Evolutionary conservation across 2,329 filamentous ascomycete genomes (phyloP).

Genomic region (Colletotrichum theobromicola): DNA sequence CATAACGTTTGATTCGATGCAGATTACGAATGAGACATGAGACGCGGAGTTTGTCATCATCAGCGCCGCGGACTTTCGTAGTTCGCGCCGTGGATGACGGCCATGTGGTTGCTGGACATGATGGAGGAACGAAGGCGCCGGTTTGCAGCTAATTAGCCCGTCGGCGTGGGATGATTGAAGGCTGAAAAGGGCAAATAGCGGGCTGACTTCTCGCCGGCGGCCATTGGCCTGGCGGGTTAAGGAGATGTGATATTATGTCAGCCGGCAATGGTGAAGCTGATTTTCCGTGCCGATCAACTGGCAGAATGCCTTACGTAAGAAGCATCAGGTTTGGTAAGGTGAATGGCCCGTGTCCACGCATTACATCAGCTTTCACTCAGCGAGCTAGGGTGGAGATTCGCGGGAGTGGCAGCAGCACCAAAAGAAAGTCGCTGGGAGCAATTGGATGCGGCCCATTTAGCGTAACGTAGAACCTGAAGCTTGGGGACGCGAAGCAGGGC

Average conservation of each 20-base stretch:
- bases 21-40: neutral
- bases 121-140: neutral
- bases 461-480: slow-evolving; percentile 3
- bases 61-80: neutral
- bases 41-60: neutral
- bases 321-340: fast-evolving
- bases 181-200: neutral
- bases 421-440: neutral
- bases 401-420: neutral
- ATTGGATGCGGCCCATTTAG: slow-evolving; percentile 7
- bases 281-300: neutral
- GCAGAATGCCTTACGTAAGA: neutral
- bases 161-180: neutral
- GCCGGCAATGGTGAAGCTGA: fast-evolving
- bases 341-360: neutral
- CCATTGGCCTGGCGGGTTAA: neutral
- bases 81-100: neutral
- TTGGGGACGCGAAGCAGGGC: slow-evolving; percentile 13
- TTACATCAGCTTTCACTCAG: neutral
- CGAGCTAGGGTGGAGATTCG: neutral
- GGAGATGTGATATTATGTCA: neutral
- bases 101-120: neutral
- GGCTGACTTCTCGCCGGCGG: neutral
- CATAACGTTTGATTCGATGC: neutral
- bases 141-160: neutral